Percentiles rank a stretch among this genome's conserved stretches.
These are phyloP conservation scores for Wickerhamiella kazuoi DNA, from an alignment of 805 yeast genomes.

Conservation along the genomic window DNA sequence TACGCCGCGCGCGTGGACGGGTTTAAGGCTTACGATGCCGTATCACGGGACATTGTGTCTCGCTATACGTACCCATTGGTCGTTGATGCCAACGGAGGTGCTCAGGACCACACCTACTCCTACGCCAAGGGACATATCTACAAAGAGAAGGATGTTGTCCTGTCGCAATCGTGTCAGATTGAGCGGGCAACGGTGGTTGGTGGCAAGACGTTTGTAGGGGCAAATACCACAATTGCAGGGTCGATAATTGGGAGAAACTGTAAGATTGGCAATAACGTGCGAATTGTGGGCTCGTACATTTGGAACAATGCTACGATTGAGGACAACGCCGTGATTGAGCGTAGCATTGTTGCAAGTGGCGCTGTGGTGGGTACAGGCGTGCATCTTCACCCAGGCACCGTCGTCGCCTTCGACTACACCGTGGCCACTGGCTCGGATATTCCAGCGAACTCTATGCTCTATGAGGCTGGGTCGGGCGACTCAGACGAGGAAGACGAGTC, in stretches of 20 bases:
- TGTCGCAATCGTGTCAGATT: constrained; percentile 84
- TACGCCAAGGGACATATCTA: constrained; percentile 77
- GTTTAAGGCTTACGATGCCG: constrained; percentile 82
- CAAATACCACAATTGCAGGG: constrained; percentile 43
- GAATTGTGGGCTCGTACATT: constrained; percentile 55
- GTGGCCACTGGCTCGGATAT: constrained; percentile 26
- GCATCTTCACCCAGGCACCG: constrained; percentile 46
- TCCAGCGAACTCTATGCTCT: neutral
- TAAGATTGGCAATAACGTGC: constrained; percentile 61
- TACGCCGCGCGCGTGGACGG: constrained; percentile 94
- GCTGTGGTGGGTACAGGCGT: constrained; percentile 39
- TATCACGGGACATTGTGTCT: constrained; percentile 74
- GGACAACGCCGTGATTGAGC: constrained; percentile 40
- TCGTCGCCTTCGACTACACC: constrained; percentile 58
- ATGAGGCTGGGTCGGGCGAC: constrained; percentile 18
- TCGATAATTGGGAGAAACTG: constrained; percentile 79
- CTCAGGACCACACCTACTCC: constrained; percentile 44
- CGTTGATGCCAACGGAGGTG: constrained; percentile 56
- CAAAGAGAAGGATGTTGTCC: constrained; percentile 71
- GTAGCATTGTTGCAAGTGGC: constrained; percentile 54
- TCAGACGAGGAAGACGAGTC: constrained; percentile 13
- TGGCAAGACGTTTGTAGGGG: constrained; percentile 55
- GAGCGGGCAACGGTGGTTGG: constrained; percentile 75
- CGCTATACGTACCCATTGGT: constrained; percentile 88
- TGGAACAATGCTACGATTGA: constrained; percentile 72